phyloP scores from a whole-genome alignment of 1,284 basidiomycete species.

The Termitomyces sp. region DNA sequence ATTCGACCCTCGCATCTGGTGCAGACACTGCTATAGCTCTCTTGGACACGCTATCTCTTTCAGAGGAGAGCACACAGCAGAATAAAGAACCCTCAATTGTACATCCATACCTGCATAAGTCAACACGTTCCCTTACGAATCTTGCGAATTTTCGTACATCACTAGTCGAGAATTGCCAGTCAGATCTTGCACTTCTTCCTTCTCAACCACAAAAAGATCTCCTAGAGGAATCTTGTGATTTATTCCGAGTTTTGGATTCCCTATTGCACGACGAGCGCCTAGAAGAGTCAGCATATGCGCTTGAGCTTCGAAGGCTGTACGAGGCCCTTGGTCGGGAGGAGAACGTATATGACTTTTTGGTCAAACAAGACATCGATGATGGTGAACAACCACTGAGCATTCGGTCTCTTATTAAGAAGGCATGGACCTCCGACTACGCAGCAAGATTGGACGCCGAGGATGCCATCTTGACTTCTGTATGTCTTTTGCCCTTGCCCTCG shows the following conservation, averaged over 20 bases:
- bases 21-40: constrained; percentile 11
- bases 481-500: neutral
- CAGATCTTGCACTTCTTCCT: neutral
- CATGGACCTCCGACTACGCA: constrained; percentile 22
- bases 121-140: constrained; percentile 3
- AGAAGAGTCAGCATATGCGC: constrained; percentile 7
- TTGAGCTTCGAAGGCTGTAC: constrained; percentile 4
- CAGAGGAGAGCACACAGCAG: neutral
- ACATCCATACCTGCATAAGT: neutral
- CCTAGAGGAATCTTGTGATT: neutral
- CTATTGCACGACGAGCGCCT: neutral
- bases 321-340: constrained; percentile 1
- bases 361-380: neutral
- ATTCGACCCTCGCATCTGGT: constrained; percentile 13
- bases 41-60: constrained; percentile 6
- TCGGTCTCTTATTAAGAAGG: constrained; percentile 16
- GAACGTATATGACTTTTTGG: neutral
- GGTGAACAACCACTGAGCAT: constrained; percentile 10
- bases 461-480: constrained; percentile 17
- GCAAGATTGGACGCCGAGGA: constrained; percentile 15
- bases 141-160: constrained; percentile 11
- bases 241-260: neutral
- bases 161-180: constrained; percentile 2
- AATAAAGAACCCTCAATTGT: neutral
- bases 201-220: neutral